Evolutionary conservation across 495 filamentous ascomycete species (phyloP), one percentile per base, ranked within the genome.

Genomic region (Penicillium atrosanguineum): DNA sequence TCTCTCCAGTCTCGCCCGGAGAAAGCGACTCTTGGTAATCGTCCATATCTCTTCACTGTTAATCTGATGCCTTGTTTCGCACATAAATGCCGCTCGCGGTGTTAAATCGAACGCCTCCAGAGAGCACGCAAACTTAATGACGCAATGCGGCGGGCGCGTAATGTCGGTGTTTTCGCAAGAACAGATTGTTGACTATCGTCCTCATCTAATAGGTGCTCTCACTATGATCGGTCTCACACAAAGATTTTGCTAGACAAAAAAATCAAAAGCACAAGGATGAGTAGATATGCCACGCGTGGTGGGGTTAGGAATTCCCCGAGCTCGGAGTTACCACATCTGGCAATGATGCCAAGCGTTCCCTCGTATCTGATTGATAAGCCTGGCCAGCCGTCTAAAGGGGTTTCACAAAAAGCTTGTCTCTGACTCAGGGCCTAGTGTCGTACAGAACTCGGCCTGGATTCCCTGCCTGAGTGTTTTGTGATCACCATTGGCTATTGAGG

Each of bases 241-340:
- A 34, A 26, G 11, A 29, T 40, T 40, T n/a, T 1, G 8, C 2
- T 26, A 25, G 19, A 50, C 0, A 20, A 6, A 39, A 4, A 20
- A 38, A 40, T 5, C 12, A 43, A 18, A 42, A 19, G 39, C 19
- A 48, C n/a, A 49, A 38, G 39, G 44, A 53, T 36, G 46, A 50
- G 4, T 49, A 23, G 36, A 43, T 46, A 56, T 52, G 47, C 37
- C 31, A 50, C 29, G 19, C 29, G 43, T 28, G 34, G 28, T 40
- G 52, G 57, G 43, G 45, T 42, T 46, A 49, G 41, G 48, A 45
- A 56, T 44, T 48, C 19, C 37, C 51, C 37, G 46, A 20, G 6
- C 25, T 50, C 63, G 65, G 61, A 56, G 44, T 56, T 69, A 57
- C 65, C 20, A 0, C 1, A 26, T 57, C 12, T 0, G 53, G 53